Base-by-base conservation (phyloP, 1,284 basidiomycete genomes). In the Rhodotorula mucilaginosa region DNA sequence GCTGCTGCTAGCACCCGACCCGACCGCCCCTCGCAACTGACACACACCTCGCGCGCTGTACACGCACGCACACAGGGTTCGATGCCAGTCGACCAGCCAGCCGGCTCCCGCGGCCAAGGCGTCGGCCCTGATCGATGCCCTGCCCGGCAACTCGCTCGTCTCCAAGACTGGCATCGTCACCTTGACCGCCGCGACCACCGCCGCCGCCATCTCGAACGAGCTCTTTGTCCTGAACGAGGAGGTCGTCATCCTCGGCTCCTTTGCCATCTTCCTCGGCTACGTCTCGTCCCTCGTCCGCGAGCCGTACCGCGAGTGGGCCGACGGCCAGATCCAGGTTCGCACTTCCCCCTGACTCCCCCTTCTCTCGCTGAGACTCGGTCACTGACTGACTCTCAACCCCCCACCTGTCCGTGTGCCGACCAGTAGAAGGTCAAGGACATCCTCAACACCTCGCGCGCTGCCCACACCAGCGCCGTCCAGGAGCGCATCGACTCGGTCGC, bases 191-290 rank as follows among this genome's bases (percentile, higher is more conserved):
- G 94, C 93, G 81, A 85, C 93, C 73, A 85, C 90, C 72, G 96
- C 95, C 44, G 88, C 93, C 29, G 95, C 94, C 80, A 95, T 98
- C 84, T 97, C 93, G 54, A 91, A 94, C 82, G 96, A 99, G 84
- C 88, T 98, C 69, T 98, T 97, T 82, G 96, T 99, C 72, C 88
- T 96, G 80, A 97, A 97, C 83, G 95, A 97, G 84, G 94, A 97
- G 85, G 89, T 90, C 49, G 88, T 95, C 72, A 81, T 83, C 72
- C 75, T 89, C 66, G 95, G 91, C 64, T 93, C 91, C 79, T 85
- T 92, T 78, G 90, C 97, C 80, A 88, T 98, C 81, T 88, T 96
- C 78, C 79, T 82, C 60, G 87, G 88, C 46, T 91, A 90, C 82
- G 87, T 98, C 79, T 93, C 88, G 79, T 89, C 89, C 85, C 83